Base-by-base conservation (phyloP, 371 early-diverging fungal genomes). In the Mortierella sp. region DNA sequence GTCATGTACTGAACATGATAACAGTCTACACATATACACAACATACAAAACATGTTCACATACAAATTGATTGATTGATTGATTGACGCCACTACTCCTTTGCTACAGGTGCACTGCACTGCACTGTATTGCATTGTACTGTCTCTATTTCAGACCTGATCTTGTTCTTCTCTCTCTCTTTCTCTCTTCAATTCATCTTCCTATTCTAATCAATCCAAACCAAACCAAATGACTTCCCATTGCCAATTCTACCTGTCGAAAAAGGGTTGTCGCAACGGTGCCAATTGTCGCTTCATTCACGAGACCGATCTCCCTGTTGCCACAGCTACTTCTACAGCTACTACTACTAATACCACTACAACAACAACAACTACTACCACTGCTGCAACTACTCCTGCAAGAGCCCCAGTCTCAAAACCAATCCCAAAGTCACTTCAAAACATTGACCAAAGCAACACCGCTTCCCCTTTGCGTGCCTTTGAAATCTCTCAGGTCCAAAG, bases 211-310 rank as follows among this genome's bases (percentile, higher is more conserved):
- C 35, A 35, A 5, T 35, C 35, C 35, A 12, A 4, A 47, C 35
- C 35, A 12, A 4, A 47, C 10, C 20, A 52, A 52, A 52, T 52
- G 52, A 9, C 52, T 1, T 22, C 66, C 10, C 63, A 59, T 16
- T 77, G 77, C 39, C 66, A 67, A 51, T 81, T 81, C 77, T 81
- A 65, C 54, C 26, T 22, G 9, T 43, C 81, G 20, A 67, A 66
- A 32, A 70, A 68, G 40, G 81, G 81, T 52, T 81, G 81, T 62
- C 72, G 81, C 5, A 66, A 71, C 24, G 81, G 76, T 5, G 69
- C 40, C 30, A 24, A 32, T 9, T 81, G 81, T 55, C 68, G 65
- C 22, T 81, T 81, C 55, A 37, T 57, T 2, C 81, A 81, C 52
- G 28, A 22, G 26, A 5, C 30, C 35, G 32, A 28, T 22, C 62